Percentiles rank a stretch among this genome's conserved stretches.
These are phyloP conservation scores for Bocquillonia castaneifolia DNA, from an alignment of 441 rosid genomes.

Conservation along the genomic window DNA sequence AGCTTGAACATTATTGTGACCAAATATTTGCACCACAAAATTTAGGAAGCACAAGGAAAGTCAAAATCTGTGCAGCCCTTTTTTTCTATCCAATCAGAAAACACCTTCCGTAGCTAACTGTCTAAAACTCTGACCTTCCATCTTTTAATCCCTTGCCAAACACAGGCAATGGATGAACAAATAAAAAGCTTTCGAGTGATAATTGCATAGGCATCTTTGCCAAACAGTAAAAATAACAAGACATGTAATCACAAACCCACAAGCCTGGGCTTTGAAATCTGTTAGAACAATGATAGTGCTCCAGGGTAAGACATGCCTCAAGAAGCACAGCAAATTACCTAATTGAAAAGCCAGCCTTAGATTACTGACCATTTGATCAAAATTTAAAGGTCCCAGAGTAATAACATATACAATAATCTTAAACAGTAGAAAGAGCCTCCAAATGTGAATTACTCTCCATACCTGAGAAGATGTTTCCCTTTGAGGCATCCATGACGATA, in stretches of 20 bases:
- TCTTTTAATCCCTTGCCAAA: neutral
- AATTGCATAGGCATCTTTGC: neutral
- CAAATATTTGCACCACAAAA: neutral
- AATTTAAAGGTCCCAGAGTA: neutral
- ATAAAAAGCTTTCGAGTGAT: neutral
- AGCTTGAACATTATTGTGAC: neutral
- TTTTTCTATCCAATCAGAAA: neutral
- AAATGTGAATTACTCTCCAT: constrained; percentile 16
- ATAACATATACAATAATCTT: neutral
- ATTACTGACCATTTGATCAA: neutral
- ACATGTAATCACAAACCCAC: neutral
- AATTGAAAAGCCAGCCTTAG: too few relatives aligned
- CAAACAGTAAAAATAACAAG: neutral
- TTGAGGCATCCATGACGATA: constrained; percentile 85
- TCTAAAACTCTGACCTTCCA: neutral
- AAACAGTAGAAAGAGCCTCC: constrained; percentile 6
- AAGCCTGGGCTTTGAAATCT: neutral
- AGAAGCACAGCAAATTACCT: neutral
- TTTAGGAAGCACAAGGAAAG: constrained; percentile 4
- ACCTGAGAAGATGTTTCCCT: constrained; percentile 71
- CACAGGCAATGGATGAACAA: too few relatives aligned
- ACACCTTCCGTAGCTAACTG: neutral
- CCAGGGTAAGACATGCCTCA: neutral
- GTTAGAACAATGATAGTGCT: neutral
- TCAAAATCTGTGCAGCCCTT: neutral